A percentile compares a stretch with the other conserved stretches of the same genome.
phyloP scores from a whole-genome alignment of 169 alveolate species.

The Plasmodium falciparum region DNA sequence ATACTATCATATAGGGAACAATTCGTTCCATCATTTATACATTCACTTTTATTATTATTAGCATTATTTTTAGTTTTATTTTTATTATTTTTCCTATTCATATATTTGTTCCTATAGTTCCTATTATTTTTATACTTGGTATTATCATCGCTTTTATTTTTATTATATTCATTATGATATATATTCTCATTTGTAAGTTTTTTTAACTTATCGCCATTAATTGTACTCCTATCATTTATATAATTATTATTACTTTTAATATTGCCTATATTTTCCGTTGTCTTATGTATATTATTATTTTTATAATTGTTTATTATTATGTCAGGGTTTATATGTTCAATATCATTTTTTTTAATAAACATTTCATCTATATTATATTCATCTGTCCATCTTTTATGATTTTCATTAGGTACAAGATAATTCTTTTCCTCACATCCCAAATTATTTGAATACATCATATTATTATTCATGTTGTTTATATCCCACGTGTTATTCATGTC shows the following conservation, averaged over 20 bases:
- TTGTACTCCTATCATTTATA: neutral
- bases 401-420: too few relatives aligned
- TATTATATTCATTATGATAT: neutral
- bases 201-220: neutral
- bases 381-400: too few relatives aligned
- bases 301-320: too few relatives aligned
- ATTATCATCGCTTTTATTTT: neutral
- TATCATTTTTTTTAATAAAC: too few relatives aligned
- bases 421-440: too few relatives aligned
- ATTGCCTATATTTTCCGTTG: neutral
- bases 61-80: neutral
- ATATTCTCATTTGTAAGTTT: neutral
- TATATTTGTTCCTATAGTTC: neutral
- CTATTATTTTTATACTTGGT: constrained; percentile 6
- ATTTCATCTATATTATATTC: too few relatives aligned
- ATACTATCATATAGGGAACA: too few relatives aligned
- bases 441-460: too few relatives aligned
- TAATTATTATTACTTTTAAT: neutral
- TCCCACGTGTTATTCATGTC: too few relatives aligned
- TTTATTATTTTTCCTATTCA: neutral
- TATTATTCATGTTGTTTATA: too few relatives aligned
- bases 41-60: constrained; percentile 19
- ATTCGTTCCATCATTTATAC: neutral
- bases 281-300: neutral
- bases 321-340: too few relatives aligned